Evolutionary conservation across 2,329 filamentous ascomycete species (phyloP), one percentile per base, ranked within the genome.

Genomic region (Pyricularia grisea): DNA sequence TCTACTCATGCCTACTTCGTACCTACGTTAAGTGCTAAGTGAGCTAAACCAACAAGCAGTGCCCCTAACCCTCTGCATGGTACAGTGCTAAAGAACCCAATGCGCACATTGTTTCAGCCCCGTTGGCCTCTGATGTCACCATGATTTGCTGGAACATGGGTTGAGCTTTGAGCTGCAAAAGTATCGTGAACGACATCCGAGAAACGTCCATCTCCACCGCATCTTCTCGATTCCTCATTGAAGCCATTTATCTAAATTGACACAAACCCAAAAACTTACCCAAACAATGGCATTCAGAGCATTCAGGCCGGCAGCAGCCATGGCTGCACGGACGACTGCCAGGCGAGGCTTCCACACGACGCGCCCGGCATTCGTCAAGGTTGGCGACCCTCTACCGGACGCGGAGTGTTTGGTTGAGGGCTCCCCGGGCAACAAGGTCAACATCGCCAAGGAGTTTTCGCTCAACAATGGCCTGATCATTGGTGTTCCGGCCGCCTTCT

Each of bases 391-490:
- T 73, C 84, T 98, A 69, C 95, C 94, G 64, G 81, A 88, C 79
- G 81, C 94, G 70, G 88, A 93, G 72, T 88, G 92, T 67, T 86
- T 97, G 74, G 90, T 89, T 72, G 92, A 98, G 81, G 86, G 87
- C 80, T 93, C 91, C n/a, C 94, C 94, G 0, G 93, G 92, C 71
- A 96, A 93, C 85, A 95, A 94, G 81, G 88, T 98, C 79, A 94
- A 92, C 80, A 85, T 98, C 70, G 88, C 91, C 74, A 86, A 90
- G 72, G 92, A 96, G 82, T 85, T 96, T 72, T 77, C 78, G 71
- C 84, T 84, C 72, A 88, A 87, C 72, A 91, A 92, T 76, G 93
- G 92, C 70, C 81, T 97, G 74, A 90, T 98, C 77, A 86, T 98
- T 73, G 93, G 93, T 71, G 91, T 95, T 33, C 93, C 93, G 0